These are phyloP conservation scores for Barnettozyma wickerhamii DNA, from an alignment of 805 yeast genomes.

Conservation along the genomic window DNA sequence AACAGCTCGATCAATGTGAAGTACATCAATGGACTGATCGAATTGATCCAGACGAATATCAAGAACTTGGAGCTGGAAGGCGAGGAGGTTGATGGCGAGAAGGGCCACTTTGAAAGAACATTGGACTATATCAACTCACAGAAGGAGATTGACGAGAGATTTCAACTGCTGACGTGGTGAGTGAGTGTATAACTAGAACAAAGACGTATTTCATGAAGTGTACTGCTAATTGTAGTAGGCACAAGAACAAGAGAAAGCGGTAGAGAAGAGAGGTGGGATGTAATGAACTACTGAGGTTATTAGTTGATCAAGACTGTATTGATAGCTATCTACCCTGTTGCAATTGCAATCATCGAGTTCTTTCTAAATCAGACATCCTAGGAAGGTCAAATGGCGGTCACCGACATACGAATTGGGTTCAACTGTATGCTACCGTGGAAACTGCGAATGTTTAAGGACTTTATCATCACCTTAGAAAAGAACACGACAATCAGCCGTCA, in stretches of 20 bases:
- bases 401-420: constrained; percentile 81
- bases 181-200: too few relatives aligned
- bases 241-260: too few relatives aligned
- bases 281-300: too few relatives aligned
- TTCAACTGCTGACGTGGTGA: constrained; percentile 43
- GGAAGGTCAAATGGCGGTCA: constrained; percentile 88
- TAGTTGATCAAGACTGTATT: too few relatives aligned
- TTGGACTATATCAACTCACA: constrained; percentile 66
- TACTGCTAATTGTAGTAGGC: too few relatives aligned
- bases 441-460: constrained; percentile 88
- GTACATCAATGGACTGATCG: constrained; percentile 83
- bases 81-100: constrained; percentile 21
- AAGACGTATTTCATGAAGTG: too few relatives aligned
- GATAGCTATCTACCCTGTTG: too few relatives aligned
- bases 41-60: constrained; percentile 66
- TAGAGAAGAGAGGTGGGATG: too few relatives aligned
- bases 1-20: constrained; percentile 61
- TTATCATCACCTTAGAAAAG: constrained; percentile 59
- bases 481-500: too few relatives aligned
- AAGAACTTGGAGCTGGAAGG: constrained; percentile 21
- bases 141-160: constrained; percentile 64
- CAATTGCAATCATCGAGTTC: not conserved
- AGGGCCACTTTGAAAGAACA: constrained; percentile 64
- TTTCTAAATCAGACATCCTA: constrained; percentile 77
- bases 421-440: constrained; percentile 88